Base-by-base conservation (phyloP, 2,329 filamentous ascomycete genomes). In the Oidium heveae region DNA sequence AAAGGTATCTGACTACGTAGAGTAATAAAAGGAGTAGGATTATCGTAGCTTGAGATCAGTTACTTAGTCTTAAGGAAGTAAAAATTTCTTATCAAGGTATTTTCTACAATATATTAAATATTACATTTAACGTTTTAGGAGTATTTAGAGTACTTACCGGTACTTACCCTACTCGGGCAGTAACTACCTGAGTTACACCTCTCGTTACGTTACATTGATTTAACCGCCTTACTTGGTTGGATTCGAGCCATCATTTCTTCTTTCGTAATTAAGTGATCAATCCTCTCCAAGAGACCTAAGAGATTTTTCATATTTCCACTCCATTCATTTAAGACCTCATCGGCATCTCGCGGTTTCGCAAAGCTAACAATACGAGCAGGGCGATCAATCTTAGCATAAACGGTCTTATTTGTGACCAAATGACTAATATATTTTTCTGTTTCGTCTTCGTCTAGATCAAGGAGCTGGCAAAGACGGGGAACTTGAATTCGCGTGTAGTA, bases 191-290 rank as follows among this genome's bases (percentile, higher is more conserved):
- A 32, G 28, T 32, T 32, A 32, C 28, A 32, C 6, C 28, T 32
- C 28, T 32, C 28, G 8, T 6, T 32, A 4, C 28, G 7, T 32
- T 32, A 32, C 6, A 9, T 1, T 32, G 28, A 4, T 32, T 32
- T 32, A 32, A 32, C 8, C 7, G 28, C 28, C 55, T 64, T 63
- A 6, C 59, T 73, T 6, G 86, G 86, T 68, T 91, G 82, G 63
- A 98, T 96, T 57, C 88, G 77, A 43, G 91, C 91, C 91, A 98
- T 98, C 91, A 98, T 98, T 74, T 98, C 91, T 71, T 98, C 91
- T 75, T 96, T 96, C 55, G 93, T 98, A 65, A 98, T 98, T 63
- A 98, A 74, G 68, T 98, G 91, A 66, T 98, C 91, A 58, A 98
- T 93, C 59, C 87, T 77, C 74, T 94, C 87, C 65, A 94, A 66